Evolutionary conservation across 2,329 filamentous ascomycete species (phyloP), one percentile per base, ranked within the genome.

Genomic region (Colletotrichum musicola): DNA sequence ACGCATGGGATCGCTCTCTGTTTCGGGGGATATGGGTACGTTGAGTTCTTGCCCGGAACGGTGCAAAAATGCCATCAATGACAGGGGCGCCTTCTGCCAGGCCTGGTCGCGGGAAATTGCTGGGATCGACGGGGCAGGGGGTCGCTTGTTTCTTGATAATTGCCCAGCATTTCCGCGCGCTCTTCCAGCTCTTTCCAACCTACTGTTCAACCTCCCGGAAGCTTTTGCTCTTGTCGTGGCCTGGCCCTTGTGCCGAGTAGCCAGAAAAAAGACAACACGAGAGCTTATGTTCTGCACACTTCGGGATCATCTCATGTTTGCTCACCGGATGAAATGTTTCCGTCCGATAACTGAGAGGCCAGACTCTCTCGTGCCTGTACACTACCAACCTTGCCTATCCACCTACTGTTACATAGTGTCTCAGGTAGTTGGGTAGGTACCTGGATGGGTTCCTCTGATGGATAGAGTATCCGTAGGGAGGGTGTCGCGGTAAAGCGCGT

Each of bases 101-200:
- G 53, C 50, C 46, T 20, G 50, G 54, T 27, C 55, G 56, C 44
- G 65, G 62, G 63, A 68, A 65, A 65, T 68, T 64, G 44, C 62
- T 65, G 62, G 55, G 65, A 68, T 66, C 65, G 65, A 56, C 65
- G 30, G 18, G 38, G 42, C 55, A 68, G 50, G 65, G 65, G 60
- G 65, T 30, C 40, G 59, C n/a, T 40, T 68, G 65, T 68, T 65
- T 56, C 62, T 61, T 60, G 62, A 46, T 65, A 25, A 68, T 68
- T 68, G 56, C 62, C 55, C 64, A 62, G 35, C 51, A 58, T 46
- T 51, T 22, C 42, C 58, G 18, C 12, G 64, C 51, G 42, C 53
- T 40, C 49, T 61, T 54, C 40, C 56, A 62, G 63, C 47, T 57
- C 42, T 64, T 22, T 49, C 44, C 44, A 18, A 18, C 44, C 44